A percentile compares a stretch with the other conserved stretches of the same genome.
These are phyloP conservation scores for Populus davidiana DNA, from an alignment of 345 rosid genomes.

Conservation along the genomic window DNA sequence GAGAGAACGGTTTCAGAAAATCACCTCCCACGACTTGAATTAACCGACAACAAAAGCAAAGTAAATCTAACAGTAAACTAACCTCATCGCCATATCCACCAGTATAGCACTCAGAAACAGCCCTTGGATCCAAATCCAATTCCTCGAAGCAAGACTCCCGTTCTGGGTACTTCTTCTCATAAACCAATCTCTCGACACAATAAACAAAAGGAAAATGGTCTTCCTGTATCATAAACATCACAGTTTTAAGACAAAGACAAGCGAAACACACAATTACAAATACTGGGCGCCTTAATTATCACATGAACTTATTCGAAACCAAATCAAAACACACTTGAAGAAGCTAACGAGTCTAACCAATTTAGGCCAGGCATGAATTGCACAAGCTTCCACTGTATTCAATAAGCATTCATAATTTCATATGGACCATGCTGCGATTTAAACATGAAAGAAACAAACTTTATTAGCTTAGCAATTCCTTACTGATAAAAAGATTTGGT, in stretches of 20 bases:
- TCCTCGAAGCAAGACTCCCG: conserved; percentile 79
- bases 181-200: conserved; percentile 68
- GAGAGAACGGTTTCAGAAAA: neutral
- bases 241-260: neutral
- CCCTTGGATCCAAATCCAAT: conserved; percentile 55
- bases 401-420: conserved; percentile 54
- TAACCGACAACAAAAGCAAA: neutral
- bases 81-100: conserved; percentile 68
- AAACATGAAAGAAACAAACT: neutral
- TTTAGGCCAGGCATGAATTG: conserved; percentile 46
- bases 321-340: neutral
- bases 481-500: no score
- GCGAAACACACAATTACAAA: no score
- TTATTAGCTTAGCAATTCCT: neutral
- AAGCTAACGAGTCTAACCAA: neutral
- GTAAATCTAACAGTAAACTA: conserved; percentile 13
- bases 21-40: neutral
- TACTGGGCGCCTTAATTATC: neutral
- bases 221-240: conserved; percentile 38
- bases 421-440: conserved; percentile 71
- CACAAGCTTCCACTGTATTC: conserved; percentile 90
- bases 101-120: conserved; percentile 53
- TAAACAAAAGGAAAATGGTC: conserved; percentile 72
- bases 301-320: no score
- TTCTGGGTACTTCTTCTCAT: conserved; percentile 39